phyloP scores from a whole-genome alignment of 371 early-diverging fungal genomes.

The Actinomucor elegans region DNA sequence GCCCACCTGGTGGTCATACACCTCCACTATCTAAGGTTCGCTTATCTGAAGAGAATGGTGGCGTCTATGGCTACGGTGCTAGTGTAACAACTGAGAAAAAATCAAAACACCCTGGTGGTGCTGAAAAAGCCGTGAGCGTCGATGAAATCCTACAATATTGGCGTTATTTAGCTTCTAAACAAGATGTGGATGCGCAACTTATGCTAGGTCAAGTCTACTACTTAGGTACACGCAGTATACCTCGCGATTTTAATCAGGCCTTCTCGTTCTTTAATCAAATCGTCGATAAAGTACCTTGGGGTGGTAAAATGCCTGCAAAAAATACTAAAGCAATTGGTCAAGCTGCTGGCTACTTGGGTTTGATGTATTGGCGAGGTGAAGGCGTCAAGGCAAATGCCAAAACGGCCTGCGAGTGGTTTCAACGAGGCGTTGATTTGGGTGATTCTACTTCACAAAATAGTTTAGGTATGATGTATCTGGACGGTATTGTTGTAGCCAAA shows the following conservation, averaged over 20 bases:
- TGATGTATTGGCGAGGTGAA: slow-evolving; percentile 93
- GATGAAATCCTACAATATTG: slow-evolving; percentile 83
- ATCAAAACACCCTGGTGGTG: slow-evolving; percentile 6
- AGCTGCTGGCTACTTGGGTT: slow-evolving; percentile 80
- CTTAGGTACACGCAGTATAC: slow-evolving; percentile 67
- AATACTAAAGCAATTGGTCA: slow-evolving; percentile 49
- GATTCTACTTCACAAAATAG: slow-evolving; percentile 69
- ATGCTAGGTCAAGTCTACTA: slow-evolving; percentile 80
- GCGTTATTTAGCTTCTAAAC: slow-evolving; percentile 68
- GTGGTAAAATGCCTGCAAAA: slow-evolving; percentile 28
- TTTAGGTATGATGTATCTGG: slow-evolving; percentile 81
- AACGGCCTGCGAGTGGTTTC: slow-evolving; percentile 78
- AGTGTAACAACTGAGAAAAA: slow-evolving; percentile 41
- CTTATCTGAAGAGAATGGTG: slow-evolving; percentile 80
- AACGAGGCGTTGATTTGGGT: slow-evolving; percentile 60
- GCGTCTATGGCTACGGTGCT: slow-evolving; percentile 80
- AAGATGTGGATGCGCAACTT: slow-evolving; percentile 57
- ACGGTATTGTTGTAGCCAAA: slow-evolving; percentile 61
- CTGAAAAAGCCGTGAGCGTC: slow-evolving; percentile 46
- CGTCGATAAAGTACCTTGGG: slow-evolving; percentile 29
- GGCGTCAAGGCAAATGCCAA: slow-evolving; percentile 62
- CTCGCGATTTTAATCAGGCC: slow-evolving; percentile 68
- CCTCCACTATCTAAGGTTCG: slow-evolving; percentile 68
- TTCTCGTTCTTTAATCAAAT: slow-evolving; percentile 54
- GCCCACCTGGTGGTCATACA: slow-evolving; percentile 84